phyloP scores from a whole-genome alignment of 805 yeast genomes.

The Teunomyces funiuensis region DNA sequence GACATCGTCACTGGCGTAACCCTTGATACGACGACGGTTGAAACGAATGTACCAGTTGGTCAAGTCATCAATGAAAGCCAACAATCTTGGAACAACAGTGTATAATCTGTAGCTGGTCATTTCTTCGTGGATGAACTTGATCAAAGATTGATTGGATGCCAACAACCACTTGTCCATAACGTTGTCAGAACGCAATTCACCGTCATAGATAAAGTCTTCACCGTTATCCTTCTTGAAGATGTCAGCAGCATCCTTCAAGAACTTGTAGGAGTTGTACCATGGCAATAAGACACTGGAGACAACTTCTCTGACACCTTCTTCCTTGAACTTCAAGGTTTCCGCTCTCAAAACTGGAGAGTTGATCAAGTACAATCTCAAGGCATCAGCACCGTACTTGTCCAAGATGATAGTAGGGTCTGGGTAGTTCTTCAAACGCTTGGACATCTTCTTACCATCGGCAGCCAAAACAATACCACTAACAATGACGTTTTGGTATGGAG shows the following conservation, averaged over 20 bases:
- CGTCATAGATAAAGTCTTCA: slow-evolving; percentile 71
- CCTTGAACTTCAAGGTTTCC: slow-evolving; percentile 94
- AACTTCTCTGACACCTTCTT: slow-evolving; percentile 98
- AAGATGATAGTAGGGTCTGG: slow-evolving; percentile 89
- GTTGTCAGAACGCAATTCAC: slow-evolving; percentile 63
- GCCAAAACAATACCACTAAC: slow-evolving; percentile 97
- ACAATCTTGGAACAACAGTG: slow-evolving; percentile 92
- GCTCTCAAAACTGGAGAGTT: slow-evolving; percentile 97
- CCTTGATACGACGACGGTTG: slow-evolving; percentile 97
- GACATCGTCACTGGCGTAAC: slow-evolving; percentile 69
- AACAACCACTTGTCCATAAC: slow-evolving; percentile 98
- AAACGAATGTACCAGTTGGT: slow-evolving; percentile 99
- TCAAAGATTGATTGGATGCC: slow-evolving; percentile 92
- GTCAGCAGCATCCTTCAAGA: slow-evolving; percentile 91
- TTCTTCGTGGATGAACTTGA: slow-evolving; percentile 82
- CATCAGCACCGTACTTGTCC: slow-evolving; percentile 95
- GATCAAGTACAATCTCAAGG: slow-evolving; percentile 90
- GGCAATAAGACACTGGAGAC: slow-evolving; percentile 94
- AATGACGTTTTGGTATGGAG: slow-evolving; percentile 93
- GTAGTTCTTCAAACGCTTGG: slow-evolving; percentile 94
- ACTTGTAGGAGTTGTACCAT: slow-evolving; percentile 98
- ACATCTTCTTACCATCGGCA: slow-evolving; percentile 98
- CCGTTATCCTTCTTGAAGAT: slow-evolving; percentile 74
- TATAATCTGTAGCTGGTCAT: slow-evolving; percentile 88
- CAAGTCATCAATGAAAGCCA: slow-evolving; percentile 85